Conservation (phyloP, 1,139 yeast species). For the Pichia cactophila region DNA sequence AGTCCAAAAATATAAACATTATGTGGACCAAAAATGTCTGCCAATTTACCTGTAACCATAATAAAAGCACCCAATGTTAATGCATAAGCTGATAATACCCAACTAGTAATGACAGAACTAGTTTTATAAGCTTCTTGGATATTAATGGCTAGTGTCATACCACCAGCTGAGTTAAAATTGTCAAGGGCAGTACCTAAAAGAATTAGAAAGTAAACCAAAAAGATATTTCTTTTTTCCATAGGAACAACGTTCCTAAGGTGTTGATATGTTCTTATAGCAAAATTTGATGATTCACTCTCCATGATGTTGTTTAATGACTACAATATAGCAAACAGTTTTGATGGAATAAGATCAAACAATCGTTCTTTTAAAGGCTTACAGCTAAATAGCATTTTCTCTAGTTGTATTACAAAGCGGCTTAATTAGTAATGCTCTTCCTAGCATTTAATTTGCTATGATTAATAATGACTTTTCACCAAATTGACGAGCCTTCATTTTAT, state of each 20-base stretch:
- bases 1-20: slow-evolving; percentile 22
- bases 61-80: slow-evolving; percentile 32
- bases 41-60: slow-evolving; percentile 31
- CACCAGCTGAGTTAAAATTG: slow-evolving; percentile 28
- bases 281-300: no score
- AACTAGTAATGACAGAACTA: slow-evolving; percentile 22
- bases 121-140: slow-evolving; percentile 23
- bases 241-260: slow-evolving; percentile 12
- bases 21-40: slow-evolving; percentile 31
- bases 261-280: not conserved
- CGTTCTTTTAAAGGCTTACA: no score
- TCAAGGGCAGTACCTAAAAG: slow-evolving; percentile 20
- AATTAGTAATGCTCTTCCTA: no score
- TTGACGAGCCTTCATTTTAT: no score
- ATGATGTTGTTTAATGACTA: no score
- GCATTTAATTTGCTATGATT: no score
- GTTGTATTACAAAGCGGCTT: no score
- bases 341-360: no score
- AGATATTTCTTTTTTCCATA: slow-evolving; percentile 10
- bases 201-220: slow-evolving; percentile 12
- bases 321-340: no score
- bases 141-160: slow-evolving; percentile 22
- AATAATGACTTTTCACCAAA: no score
- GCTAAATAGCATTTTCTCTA: no score
- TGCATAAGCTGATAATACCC: slow-evolving; percentile 33